Evolutionary conservation across 2,329 filamentous ascomycete genomes (phyloP), one percentile per base, ranked within the genome.

Genomic region (Penicillium brevicompactum): DNA sequence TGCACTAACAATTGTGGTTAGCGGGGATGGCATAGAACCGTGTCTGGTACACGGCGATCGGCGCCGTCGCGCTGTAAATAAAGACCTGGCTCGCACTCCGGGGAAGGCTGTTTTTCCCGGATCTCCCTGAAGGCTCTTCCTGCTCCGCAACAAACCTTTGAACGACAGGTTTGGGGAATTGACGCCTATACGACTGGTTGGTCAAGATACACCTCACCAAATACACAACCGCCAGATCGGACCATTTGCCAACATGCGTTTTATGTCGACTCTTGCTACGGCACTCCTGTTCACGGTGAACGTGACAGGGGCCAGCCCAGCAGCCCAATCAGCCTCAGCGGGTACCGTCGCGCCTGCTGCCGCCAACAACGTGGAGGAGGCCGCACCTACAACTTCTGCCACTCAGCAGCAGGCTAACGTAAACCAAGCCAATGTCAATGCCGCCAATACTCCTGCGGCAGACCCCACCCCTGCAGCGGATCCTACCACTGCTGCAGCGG

Each of bases 181-280:
- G 51, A 50, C 22, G 51, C 46, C 46, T 40, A 37, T 54, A 44
- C 13, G 46, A 43, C 31, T 24, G 51, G 46, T 32, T 6, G 14
- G 51, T 44, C 41, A 54, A 54, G 16, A 41, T 32, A 41, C 44
- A 49, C 41, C 27, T 3, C 9, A 30, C 3, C 11, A 38, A 27
- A 50, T 22, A 45, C 37, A 40, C 31, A 27, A 44, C 10, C 22
- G 22, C 46, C 16, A 50, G 46, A 43, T 45, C 4, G 37, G 27
- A 18, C 18, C 31, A 53, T 30, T 46, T 30, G 31, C 53, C 55
- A 63, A 38, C 13, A 65, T 65, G 63, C 63, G 63, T 63, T 62
- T 65, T 44, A 54, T 65, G 55, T 62, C 63, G 43, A 60, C 62
- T 41, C 24, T 65, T 14, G 55, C 61, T 31, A 64, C 63, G 38